Base-by-base conservation (phyloP, 345 rosid genomes). In the Melaleuca quinquenervia region DNA sequence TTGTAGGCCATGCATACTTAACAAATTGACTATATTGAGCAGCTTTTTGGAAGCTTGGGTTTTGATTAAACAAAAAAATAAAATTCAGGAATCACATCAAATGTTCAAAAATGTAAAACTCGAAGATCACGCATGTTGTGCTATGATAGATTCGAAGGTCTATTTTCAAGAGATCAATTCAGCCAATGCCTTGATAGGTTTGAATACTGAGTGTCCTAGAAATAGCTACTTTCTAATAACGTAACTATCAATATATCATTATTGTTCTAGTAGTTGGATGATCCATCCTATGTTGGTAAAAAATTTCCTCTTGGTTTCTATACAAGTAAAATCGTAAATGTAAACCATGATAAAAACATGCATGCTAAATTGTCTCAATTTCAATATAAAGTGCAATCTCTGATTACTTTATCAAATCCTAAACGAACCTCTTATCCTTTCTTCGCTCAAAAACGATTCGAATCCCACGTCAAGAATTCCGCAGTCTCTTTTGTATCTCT, bases 1-100 rank as follows among this genome's bases (percentile, higher is more conserved):
- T 60, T 15, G 5, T 27, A 60, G 36, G 70, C 0, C 0, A 0
- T n/a, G 13, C 14, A 14, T 6, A 52, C 53, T 52, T 52, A 52
- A 60, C 1, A 7, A 27, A 27, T 3, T 27, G 41, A 27, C 5
- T 60, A 13, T 60, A 13, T 60, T 27, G 20, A 60, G 74, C 1
- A 16, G 13, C 20, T 13, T 60, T 60, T 27, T 13, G 41, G 20
- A 3, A 60, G 74, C 27, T 60, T 1, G 8, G 36, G 15, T 60
- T 60, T 27, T 60, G 5, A 60, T 13, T 27, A 60, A 27, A 14
- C 18, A 60, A 60, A 60, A 60, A 60, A 60, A 6, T 60, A 60
- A 60, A 0, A 3, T 27, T 26, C 6, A 56, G 11, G 14, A 10
- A 56, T 6, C 15, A 26, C 1, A 6, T 56, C 26, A 0, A 26